Evolutionary conservation across 805 yeast species (phyloP), one percentile per base, ranked within the genome.

Genomic region (Kodamaea sagamina): DNA sequence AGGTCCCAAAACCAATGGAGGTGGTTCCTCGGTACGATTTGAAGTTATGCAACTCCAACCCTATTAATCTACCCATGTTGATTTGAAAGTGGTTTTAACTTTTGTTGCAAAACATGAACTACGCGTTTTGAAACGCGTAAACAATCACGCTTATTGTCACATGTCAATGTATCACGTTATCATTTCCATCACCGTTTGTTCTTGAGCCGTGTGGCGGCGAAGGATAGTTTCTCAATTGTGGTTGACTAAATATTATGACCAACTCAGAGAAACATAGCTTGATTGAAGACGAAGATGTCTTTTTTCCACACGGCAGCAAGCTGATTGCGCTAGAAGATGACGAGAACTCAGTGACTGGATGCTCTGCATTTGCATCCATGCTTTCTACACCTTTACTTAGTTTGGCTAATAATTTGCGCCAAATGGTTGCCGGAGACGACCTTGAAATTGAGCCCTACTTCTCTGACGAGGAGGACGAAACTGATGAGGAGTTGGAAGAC

Each of bases 21-120:
- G 88, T 75, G 0, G 77, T 74, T 0, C 96, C 97, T 42, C 78
- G 73, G 59, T 93, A 93, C 0, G 97, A 90, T 68, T 93, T 93
- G 80, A 93, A 93, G 63, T 93, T 89, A 63, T 77, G 71, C 25
- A 90, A 68, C 59, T 87, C 96, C 41, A 90, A 63, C 2, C 92
- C 90, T 29, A 82, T 70, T 18, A 90, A 69, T 52, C 93, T 73
- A 3, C 97, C 97, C 98, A 90, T 90, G 26, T 8, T 29, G 17
- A 3, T 4, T 28, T 19, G 11, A 13, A 15, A n/a, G 24, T n/a
- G 15, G 9, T 29, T 24, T 34, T n/a, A 21, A 8, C 8, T 13
- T 32, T 35, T 15, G 25, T 22, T 21, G 28, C 38, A 35, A 35
- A 35, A 35, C 4, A 21, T 10, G 10, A 34, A n/a, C 10, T 12